Percentiles rank a stretch among this genome's conserved stretches.
Evolutionary conservation across 129 eudicot species (phyloP).

Genomic region (Silybum marianum): DNA sequence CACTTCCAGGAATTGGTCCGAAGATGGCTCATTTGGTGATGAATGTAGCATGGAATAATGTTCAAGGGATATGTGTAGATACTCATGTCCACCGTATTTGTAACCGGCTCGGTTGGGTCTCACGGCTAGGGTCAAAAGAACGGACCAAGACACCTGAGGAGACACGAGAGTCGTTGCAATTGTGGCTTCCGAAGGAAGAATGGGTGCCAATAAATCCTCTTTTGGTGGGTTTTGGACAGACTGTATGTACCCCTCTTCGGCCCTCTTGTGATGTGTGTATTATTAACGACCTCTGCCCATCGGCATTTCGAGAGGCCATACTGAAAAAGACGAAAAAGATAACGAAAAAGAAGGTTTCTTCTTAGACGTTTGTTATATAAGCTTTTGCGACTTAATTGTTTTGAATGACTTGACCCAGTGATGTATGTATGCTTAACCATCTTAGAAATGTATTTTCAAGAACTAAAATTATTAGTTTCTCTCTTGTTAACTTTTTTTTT

Average conservation of each 20-base stretch:
- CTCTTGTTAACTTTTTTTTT: too few relatives aligned
- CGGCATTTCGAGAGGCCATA: constrained; percentile 70
- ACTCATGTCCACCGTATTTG: constrained; percentile 97
- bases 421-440: not conserved
- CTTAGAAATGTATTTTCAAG: not conserved
- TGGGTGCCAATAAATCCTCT: constrained; percentile 95
- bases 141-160: constrained; percentile 78
- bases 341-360: constrained; percentile 10
- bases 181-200: constrained; percentile 97
- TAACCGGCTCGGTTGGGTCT: constrained; percentile 98
- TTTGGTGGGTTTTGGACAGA: constrained; percentile 97
- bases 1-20: constrained; percentile 98
- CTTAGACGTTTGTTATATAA: not conserved
- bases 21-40: constrained; percentile 99
- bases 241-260: constrained; percentile 81
- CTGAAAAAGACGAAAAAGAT: constrained; percentile 41
- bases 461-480: not conserved
- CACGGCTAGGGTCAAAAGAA: constrained; percentile 58
- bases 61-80: constrained; percentile 98
- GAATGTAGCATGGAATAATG: constrained; percentile 91
- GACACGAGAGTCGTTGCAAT: constrained; percentile 72
- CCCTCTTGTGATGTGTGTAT: constrained; percentile 73
- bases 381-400: constrained; percentile 2
- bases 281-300: constrained; percentile 65
- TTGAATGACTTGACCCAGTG: not conserved